phyloP scores from a whole-genome alignment of 768 basidiomycete genomes.

The Calocybe cyanea region DNA sequence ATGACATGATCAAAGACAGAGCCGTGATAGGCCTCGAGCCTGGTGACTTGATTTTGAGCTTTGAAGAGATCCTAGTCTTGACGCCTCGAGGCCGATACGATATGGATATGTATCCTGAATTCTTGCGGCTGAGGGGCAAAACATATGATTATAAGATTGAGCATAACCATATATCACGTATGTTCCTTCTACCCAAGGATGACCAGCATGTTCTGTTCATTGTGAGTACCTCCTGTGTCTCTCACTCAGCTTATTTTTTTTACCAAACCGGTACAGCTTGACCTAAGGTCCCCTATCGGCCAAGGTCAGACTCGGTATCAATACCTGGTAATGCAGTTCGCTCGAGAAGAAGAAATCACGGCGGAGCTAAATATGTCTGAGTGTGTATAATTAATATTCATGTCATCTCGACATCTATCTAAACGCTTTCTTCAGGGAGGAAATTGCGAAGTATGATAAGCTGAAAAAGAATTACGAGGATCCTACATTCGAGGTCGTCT shows the following conservation, averaged over 20 bases:
- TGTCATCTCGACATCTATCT: neutral
- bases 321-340: conserved; percentile 97
- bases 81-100: conserved; percentile 97
- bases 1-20: conserved; percentile 93
- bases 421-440: conserved; percentile 47
- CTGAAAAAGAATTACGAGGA: conserved; percentile 93
- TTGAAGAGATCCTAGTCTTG: conserved; percentile 91
- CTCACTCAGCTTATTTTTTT: neutral
- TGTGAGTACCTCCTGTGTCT: conserved; percentile 42
- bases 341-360: conserved; percentile 94
- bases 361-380: conserved; percentile 91
- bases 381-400: conserved; percentile 42
- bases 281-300: conserved; percentile 88
- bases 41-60: conserved; percentile 90
- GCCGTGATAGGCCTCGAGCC: conserved; percentile 90
- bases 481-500: conserved; percentile 93
- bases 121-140: conserved; percentile 93
- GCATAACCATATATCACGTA: conserved; percentile 78
- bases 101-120: conserved; percentile 96
- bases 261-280: conserved; percentile 53
- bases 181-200: conserved; percentile 95
- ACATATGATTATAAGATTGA: conserved; percentile 99
- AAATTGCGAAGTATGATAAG: conserved; percentile 73
- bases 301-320: conserved; percentile 99
- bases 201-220: conserved; percentile 95